A percentile compares a stretch with the other conserved stretches of the same genome.
These are phyloP conservation scores for Aspergillus sclerotiicarbonarius DNA, from an alignment of 495 filamentous ascomycete genomes.

Conservation along the genomic window DNA sequence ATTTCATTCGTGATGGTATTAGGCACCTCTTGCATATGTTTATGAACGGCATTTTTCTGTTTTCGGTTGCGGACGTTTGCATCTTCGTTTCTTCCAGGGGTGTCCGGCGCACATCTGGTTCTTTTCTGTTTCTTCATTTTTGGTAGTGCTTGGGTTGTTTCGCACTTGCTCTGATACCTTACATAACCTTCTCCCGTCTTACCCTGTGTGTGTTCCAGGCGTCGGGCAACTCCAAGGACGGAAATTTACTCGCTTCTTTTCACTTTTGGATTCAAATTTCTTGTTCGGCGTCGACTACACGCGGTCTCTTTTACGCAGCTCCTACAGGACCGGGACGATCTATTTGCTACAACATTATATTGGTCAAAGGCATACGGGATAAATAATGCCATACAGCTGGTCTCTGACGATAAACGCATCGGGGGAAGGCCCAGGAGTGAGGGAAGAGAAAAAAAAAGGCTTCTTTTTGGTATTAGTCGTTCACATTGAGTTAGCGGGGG, in stretches of 20 bases:
- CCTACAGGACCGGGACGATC: background rate
- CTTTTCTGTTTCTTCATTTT: slow-evolving; percentile 23
- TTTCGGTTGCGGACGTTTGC: slow-evolving; percentile 42
- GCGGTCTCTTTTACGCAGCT: background rate
- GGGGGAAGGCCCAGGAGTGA: background rate
- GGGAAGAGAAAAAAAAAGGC: background rate
- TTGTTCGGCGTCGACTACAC: slow-evolving; percentile 23
- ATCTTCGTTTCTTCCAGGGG: slow-evolving; percentile 32
- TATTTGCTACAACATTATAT: background rate
- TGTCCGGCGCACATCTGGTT: slow-evolving; percentile 37
- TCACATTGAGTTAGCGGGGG: slow-evolving; percentile 1
- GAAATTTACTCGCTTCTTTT: slow-evolving; percentile 21
- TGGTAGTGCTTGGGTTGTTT: slow-evolving; percentile 32
- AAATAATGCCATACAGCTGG: background rate
- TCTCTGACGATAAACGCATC: background rate
- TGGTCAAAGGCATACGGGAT: background rate
- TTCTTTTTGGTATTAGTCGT: background rate
- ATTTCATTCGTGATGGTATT: slow-evolving; percentile 47
- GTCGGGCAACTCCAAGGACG: slow-evolving; percentile 28
- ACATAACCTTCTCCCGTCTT: slow-evolving; percentile 24
- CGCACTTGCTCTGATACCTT: slow-evolving; percentile 36
- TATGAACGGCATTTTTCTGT: slow-evolving; percentile 41
- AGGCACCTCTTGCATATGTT: slow-evolving; percentile 46
- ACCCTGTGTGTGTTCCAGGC: slow-evolving; percentile 25
- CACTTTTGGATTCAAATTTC: slow-evolving; percentile 9